These are phyloP conservation scores for Yamadazyma taylorii DNA, from an alignment of 1,139 yeast species.

Conservation along the genomic window DNA sequence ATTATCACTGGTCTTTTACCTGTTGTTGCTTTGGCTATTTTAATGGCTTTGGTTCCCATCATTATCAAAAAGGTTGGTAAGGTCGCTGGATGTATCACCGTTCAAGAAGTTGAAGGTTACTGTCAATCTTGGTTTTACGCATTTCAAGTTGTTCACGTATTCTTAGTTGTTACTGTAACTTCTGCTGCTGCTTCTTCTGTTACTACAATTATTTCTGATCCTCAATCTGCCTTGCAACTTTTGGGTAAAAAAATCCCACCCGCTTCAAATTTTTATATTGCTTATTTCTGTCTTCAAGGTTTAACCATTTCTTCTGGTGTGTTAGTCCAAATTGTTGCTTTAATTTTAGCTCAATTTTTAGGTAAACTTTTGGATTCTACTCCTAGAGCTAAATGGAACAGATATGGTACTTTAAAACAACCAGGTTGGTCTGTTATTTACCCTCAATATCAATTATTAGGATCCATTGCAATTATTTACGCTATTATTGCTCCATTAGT, in stretches of 20 bases:
- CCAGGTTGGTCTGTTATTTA: constrained; percentile 44
- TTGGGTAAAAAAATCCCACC: constrained; percentile 64
- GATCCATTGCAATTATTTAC: constrained; percentile 40
- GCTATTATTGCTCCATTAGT: constrained; percentile 46
- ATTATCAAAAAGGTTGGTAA: constrained; percentile 67
- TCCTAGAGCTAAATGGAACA: constrained; percentile 50
- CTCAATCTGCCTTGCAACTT: constrained; percentile 53
- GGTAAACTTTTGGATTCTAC: constrained; percentile 48
- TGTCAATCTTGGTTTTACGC: constrained; percentile 88
- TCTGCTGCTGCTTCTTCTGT: constrained; percentile 78
- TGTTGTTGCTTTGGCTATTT: constrained; percentile 72
- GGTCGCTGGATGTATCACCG: constrained; percentile 67
- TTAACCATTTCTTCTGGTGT: constrained; percentile 40
- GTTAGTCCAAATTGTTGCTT: constrained; percentile 42
- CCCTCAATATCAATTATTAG: constrained; percentile 41
- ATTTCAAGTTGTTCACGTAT: constrained; percentile 84
- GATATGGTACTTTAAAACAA: constrained; percentile 41
- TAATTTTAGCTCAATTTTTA: constrained; percentile 46
- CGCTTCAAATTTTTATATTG: constrained; percentile 69
- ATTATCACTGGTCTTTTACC: constrained; percentile 85
- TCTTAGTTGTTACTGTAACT: constrained; percentile 76
- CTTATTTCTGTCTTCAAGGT: constrained; percentile 50
- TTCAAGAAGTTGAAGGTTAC: constrained; percentile 70
- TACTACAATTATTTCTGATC: constrained; percentile 55
- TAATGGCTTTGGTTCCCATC: constrained; percentile 79